A percentile compares a stretch with the other conserved stretches of the same genome.
These are phyloP conservation scores for Isabelozyma pseudorhagii DNA, from an alignment of 805 yeast genomes.

Conservation along the genomic window DNA sequence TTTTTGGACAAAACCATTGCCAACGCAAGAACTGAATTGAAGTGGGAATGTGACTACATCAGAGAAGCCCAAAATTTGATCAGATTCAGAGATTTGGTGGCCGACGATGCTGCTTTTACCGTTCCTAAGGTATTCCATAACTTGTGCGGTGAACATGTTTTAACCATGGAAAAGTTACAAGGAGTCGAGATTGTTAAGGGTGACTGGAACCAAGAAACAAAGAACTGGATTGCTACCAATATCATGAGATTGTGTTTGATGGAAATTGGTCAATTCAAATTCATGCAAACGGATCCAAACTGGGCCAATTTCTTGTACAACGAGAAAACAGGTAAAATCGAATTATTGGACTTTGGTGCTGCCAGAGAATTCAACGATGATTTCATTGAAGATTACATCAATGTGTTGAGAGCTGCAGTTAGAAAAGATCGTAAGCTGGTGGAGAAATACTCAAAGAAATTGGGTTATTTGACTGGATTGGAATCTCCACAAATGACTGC, in stretches of 20 bases:
- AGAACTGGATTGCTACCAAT: conserved; percentile 77
- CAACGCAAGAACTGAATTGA: conserved; percentile 87
- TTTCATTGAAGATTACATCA: conserved; percentile 68
- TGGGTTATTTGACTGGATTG: conserved; percentile 89
- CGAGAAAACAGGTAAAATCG: conserved; percentile 64
- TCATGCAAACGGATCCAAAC: conserved; percentile 98
- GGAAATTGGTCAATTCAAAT: conserved; percentile 80
- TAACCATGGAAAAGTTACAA: conserved; percentile 85
- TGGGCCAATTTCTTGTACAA: conserved; percentile 97
- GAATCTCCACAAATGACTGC: conserved; percentile 85
- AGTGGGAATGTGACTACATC: conserved; percentile 96
- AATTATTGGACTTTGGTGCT: conserved; percentile 93
- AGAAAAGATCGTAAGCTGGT: conserved; percentile 62
- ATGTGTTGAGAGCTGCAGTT: conserved; percentile 72
- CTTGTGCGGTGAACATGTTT: conserved; percentile 74
- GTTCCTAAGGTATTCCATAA: conserved; percentile 82
- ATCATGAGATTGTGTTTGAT: conserved; percentile 83
- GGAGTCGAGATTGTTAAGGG: conserved; percentile 83
- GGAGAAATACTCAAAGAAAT: conserved; percentile 58
- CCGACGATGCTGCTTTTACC: conserved; percentile 58
- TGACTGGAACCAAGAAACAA: conserved; percentile 67
- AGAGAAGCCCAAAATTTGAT: conserved; percentile 81
- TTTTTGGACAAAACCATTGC: conserved; percentile 89
- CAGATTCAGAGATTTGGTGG: conserved; percentile 57
- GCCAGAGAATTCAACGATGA: conserved; percentile 71